Base-by-base conservation (phyloP, 2,329 filamentous ascomycete species). In the Exophiala xenobiotica region DNA sequence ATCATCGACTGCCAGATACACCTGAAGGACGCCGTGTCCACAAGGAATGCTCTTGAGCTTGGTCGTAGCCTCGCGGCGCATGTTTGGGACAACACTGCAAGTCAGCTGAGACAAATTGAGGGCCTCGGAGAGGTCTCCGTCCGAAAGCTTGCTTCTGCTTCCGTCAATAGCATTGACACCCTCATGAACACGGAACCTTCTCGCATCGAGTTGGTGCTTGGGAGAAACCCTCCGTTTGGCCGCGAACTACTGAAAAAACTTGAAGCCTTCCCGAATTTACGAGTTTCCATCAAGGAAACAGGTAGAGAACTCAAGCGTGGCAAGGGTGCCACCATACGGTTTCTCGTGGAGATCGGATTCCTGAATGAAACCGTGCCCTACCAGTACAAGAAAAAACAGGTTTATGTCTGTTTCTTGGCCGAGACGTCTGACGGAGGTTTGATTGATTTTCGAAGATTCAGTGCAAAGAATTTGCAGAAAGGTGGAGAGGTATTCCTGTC, bases 161-260 rank as follows among this genome's bases (percentile, higher is more conserved):
- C 84, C 0, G 80, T 97, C 47, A 81, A 74, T 22, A 87, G 76
- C 4, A 82, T 97, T 4, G 80, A 86, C 35, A 79, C 81, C n/a
- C 73, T 99, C 9, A 81, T 85, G 12, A 70, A 68, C 5, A 77
- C 82, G 11, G 85, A 92, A 27, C 75, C 85, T 20, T 79, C 83
- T 46, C 79, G 82, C 20, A 88, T 99, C 45, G 92, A 97, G 62
- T 79, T 83, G 41, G 71, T 90, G 19, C 68, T 95, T 40, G 86
- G 83, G 57, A 85, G 86, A 47, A 90, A 95, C 59, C 88, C 90
- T 0, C 90, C 92, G 0, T 96, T 87, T 64, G 93, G 92, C 0
- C 78, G 80, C 38, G 85, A 85, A 35, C 65, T 95, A 35, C 71
- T 87, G 11, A 80, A 82, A 9, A 74, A 76, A 16, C 69, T 93